These are phyloP conservation scores for Luffa aegyptiaca DNA, from an alignment of 306 rosid species.

Conservation along the genomic window DNA sequence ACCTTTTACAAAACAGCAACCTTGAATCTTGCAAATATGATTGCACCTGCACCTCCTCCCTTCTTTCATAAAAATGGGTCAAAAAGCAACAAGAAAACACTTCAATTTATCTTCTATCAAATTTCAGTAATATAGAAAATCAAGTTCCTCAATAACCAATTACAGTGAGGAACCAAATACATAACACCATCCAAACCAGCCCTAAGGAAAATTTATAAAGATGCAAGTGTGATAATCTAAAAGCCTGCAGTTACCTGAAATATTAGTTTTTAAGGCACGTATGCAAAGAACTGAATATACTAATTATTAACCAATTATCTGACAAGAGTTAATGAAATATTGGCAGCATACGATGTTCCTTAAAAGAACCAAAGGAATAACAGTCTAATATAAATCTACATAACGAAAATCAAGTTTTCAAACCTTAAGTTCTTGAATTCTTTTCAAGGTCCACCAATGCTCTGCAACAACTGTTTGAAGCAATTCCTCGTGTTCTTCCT, in stretches of 20 bases:
- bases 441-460: constrained; percentile 43
- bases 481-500: constrained; percentile 82
- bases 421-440: constrained; percentile 86
- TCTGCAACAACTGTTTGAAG: constrained; percentile 46
- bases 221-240: neutral
- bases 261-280: neutral
- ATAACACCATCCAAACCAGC: neutral
- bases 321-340: neutral
- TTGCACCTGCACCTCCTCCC: neutral
- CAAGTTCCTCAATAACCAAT: neutral
- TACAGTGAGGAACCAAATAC: neutral
- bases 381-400: neutral
- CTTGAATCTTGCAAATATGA: constrained; percentile 1
- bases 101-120: neutral
- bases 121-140: neutral
- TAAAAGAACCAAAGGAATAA: neutral
- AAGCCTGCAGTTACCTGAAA: neutral
- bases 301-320: neutral
- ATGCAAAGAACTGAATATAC: neutral
- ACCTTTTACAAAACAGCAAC: neutral
- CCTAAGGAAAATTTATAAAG: neutral
- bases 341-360: neutral
- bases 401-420: constrained; percentile 6
- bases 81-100: neutral
- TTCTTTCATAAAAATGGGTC: neutral